Evolutionary conservation across 2,329 filamentous ascomycete species (phyloP).

Genomic region (Mycosphaerelloides madeirae): DNA sequence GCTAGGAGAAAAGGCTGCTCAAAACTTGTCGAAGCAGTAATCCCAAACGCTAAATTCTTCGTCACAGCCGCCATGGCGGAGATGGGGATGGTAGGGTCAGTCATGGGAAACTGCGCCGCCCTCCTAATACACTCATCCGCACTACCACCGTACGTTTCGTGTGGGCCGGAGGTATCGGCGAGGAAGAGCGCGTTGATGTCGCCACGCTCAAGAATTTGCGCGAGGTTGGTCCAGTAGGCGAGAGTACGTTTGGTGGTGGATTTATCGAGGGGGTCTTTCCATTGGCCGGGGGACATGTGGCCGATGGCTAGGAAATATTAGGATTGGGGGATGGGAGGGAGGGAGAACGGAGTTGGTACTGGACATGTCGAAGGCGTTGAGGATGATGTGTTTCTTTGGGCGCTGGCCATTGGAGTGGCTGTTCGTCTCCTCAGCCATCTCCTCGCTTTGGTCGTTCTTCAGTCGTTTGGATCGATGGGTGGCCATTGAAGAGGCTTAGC

Average conservation of each 20-base stretch:
- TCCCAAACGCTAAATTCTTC: constrained; percentile 58
- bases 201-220: constrained; percentile 57
- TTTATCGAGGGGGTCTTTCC: constrained; percentile 61
- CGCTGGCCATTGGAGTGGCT: too few relatives aligned
- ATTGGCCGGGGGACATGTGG: constrained; percentile 62
- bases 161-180: constrained; percentile 61
- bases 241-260: constrained; percentile 58
- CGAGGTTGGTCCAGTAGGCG: constrained; percentile 61
- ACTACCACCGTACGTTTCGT: constrained; percentile 55
- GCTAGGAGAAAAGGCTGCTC: constrained; percentile 59
- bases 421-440: too few relatives aligned
- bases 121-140: constrained; percentile 47
- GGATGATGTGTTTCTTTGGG: constrained; percentile 32
- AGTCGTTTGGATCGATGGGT: too few relatives aligned
- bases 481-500: too few relatives aligned
- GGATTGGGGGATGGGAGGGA: not conserved
- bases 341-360: constrained; percentile 3
- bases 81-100: constrained; percentile 60
- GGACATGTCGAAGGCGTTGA: constrained; percentile 44
- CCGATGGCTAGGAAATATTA: constrained; percentile 32
- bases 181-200: constrained; percentile 62
- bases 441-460: too few relatives aligned
- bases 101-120: constrained; percentile 62
- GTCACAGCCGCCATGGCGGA: constrained; percentile 64
- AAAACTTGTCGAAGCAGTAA: constrained; percentile 60